These are phyloP conservation scores for Penicillium manginii DNA, from an alignment of 495 filamentous ascomycete species.

Conservation along the genomic window DNA sequence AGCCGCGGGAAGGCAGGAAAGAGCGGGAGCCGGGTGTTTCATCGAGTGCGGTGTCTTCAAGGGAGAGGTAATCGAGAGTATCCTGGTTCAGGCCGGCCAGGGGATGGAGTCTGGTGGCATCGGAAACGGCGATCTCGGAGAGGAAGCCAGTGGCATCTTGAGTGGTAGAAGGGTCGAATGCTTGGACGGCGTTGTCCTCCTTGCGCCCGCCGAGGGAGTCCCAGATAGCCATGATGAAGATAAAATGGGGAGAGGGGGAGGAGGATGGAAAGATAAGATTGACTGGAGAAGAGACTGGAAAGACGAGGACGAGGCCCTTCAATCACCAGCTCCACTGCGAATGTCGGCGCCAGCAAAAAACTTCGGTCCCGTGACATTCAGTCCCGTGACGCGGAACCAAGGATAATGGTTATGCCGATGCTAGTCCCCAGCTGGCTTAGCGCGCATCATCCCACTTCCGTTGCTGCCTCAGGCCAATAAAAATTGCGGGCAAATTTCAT, in stretches of 20 bases:
- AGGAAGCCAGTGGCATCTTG: conserved; percentile 86
- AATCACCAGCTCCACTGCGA: conserved; percentile 34
- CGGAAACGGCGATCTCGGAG: conserved; percentile 67
- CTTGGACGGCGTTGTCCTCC: conserved; percentile 59
- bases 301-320: conserved; percentile 23
- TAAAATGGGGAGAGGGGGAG: conserved; percentile 4
- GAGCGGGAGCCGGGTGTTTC: conserved; percentile 85
- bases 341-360: conserved; percentile 46
- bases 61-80: conserved; percentile 86
- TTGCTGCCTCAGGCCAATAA: conserved; percentile 27
- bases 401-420: conserved; percentile 33
- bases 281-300: conserved; percentile 19
- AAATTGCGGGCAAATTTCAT: conserved; percentile 28
- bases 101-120: conserved; percentile 89
- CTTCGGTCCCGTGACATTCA: conserved; percentile 52
- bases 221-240: conserved; percentile 74
- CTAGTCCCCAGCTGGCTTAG: conserved; percentile 33
- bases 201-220: conserved; percentile 85
- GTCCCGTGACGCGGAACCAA: conserved; percentile 38
- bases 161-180: conserved; percentile 69
- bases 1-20: conserved; percentile 89
- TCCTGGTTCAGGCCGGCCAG: conserved; percentile 91
- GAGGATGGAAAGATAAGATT: conserved; percentile 22
- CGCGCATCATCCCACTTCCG: conserved; percentile 19
- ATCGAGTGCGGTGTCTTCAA: conserved; percentile 90